Percentiles rank a stretch among this genome's conserved stretches.
Conservation (phyloP, 2,329 filamentous ascomycete genomes). For the Ophiognomonia clavigignenti-juglandacearum region DNA sequence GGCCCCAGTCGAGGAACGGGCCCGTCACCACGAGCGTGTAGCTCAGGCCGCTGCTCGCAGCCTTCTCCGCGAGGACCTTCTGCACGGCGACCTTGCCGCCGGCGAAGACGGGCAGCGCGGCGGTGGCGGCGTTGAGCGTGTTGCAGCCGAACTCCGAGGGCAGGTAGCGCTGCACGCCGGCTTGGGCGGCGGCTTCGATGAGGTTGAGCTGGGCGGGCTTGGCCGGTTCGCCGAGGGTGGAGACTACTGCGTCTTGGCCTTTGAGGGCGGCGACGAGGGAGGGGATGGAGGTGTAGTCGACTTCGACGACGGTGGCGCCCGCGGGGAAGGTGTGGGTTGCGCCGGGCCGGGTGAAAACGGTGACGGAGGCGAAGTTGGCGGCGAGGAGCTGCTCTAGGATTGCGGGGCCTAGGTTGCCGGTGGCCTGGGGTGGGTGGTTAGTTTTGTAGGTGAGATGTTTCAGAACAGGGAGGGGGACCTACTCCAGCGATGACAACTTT, state of each 20-base stretch:
- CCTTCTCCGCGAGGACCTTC: neutral
- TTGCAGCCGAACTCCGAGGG: conserved; percentile 8
- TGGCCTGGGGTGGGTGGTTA: neutral
- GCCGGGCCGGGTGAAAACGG: conserved; percentile 44
- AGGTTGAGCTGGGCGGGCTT: neutral
- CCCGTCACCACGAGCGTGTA: conserved; percentile 26
- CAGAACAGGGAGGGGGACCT: no score
- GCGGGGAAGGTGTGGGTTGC: conserved; percentile 32
- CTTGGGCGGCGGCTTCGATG: conserved; percentile 1
- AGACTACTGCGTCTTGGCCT: conserved; percentile 6
- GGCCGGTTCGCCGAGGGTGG: neutral
- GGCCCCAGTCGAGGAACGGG: conserved; percentile 26
- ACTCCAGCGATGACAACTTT: neutral
- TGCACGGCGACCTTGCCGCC: neutral
- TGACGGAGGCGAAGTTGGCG: conserved; percentile 39
- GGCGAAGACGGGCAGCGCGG: conserved; percentile 18
- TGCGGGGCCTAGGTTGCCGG: conserved; percentile 26
- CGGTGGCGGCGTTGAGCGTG: conserved; percentile 11
- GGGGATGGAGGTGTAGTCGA: conserved; percentile 38
- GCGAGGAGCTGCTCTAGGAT: conserved; percentile 25
- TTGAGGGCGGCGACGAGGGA: conserved; percentile 20
- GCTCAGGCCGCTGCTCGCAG: conserved; percentile 15
- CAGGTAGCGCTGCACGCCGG: conserved; percentile 6
- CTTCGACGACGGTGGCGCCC: conserved; percentile 36
- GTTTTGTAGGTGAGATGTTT: no score